Conservation (phyloP, 2,329 filamentous ascomycete species). For the Apiospora koreana region DNA sequence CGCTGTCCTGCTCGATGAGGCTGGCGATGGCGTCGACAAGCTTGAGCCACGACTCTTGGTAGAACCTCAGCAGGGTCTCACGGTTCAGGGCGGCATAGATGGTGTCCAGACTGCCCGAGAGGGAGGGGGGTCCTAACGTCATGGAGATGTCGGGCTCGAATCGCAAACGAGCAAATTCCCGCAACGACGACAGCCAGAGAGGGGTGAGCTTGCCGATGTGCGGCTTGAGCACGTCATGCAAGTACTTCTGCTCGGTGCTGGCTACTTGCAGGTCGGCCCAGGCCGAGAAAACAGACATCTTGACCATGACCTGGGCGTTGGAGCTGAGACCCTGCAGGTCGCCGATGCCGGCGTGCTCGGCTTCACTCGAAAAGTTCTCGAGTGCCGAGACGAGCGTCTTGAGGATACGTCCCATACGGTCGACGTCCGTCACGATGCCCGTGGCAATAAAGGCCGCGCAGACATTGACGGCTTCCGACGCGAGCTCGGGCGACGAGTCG, state of each 20-base stretch:
- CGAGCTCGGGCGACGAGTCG: slow-evolving; percentile 93
- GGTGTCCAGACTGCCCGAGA: slow-evolving; percentile 85
- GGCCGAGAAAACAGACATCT: slow-evolving; percentile 93
- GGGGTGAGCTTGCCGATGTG: slow-evolving; percentile 90
- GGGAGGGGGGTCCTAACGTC: slow-evolving; percentile 76
- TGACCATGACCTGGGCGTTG: slow-evolving; percentile 97
- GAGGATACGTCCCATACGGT: slow-evolving; percentile 97
- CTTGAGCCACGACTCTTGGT: slow-evolving; percentile 96
- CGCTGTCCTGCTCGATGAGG: slow-evolving; percentile 94
- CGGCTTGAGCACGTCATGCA: slow-evolving; percentile 84
- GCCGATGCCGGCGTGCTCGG: slow-evolving; percentile 83
- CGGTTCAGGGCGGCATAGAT: slow-evolving; percentile 94
- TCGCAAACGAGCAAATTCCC: slow-evolving; percentile 88
- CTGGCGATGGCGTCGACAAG: slow-evolving; percentile 97
- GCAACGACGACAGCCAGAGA: slow-evolving; percentile 87
- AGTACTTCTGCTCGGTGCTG: slow-evolving; percentile 86
- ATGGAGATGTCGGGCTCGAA: slow-evolving; percentile 98
- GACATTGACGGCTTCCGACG: slow-evolving; percentile 93
- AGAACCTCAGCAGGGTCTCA: slow-evolving; percentile 91
- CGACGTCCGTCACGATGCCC: slow-evolving; percentile 94
- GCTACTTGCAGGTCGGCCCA: slow-evolving; percentile 98
- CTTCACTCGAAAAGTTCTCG: slow-evolving; percentile 85
- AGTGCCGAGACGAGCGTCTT: slow-evolving; percentile 89
- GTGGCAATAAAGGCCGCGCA: slow-evolving; percentile 98
- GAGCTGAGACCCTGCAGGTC: slow-evolving; percentile 91